Evolutionary conservation across 768 basidiomycete genomes (phyloP).

Genomic region (Gyrodon lividus): DNA sequence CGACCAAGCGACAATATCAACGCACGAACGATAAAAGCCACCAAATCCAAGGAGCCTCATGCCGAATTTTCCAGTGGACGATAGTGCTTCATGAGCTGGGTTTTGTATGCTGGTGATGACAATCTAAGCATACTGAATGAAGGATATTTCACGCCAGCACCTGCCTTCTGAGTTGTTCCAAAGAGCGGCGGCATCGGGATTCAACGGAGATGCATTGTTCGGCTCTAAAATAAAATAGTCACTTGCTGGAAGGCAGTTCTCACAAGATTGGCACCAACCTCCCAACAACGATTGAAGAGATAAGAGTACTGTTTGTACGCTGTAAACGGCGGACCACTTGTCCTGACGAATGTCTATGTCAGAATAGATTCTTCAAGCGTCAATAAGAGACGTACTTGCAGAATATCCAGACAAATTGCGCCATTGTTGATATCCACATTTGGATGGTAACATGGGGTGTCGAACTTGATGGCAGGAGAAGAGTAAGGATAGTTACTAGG

Average conservation of each 20-base stretch:
- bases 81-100: constrained; percentile 70
- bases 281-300: constrained; percentile 87
- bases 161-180: constrained; percentile 74
- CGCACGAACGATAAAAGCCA: neutral
- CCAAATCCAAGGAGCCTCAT: constrained; percentile 17
- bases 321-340: constrained; percentile 93
- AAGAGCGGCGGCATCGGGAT: constrained; percentile 78
- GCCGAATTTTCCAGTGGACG: constrained; percentile 47
- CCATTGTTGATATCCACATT: constrained; percentile 81
- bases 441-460: constrained; percentile 88
- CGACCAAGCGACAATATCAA: neutral
- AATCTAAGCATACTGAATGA: neutral
- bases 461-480: constrained; percentile 82
- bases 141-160: constrained; percentile 10
- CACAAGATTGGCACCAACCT: constrained; percentile 46
- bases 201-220: constrained; percentile 90
- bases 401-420: constrained; percentile 83
- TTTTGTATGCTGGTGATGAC: constrained; percentile 59
- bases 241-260: neutral
- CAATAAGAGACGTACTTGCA: constrained; percentile 54
- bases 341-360: constrained; percentile 46
- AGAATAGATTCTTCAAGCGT: neutral
- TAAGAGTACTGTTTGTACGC: constrained; percentile 84
- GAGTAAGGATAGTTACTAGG: constrained; percentile 88
- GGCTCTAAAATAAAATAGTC: constrained; percentile 55